Evolutionary conservation across 352 stramenopile species (phyloP), one percentile per base, ranked within the genome.

Genomic region (Pythium dissotocum): DNA sequence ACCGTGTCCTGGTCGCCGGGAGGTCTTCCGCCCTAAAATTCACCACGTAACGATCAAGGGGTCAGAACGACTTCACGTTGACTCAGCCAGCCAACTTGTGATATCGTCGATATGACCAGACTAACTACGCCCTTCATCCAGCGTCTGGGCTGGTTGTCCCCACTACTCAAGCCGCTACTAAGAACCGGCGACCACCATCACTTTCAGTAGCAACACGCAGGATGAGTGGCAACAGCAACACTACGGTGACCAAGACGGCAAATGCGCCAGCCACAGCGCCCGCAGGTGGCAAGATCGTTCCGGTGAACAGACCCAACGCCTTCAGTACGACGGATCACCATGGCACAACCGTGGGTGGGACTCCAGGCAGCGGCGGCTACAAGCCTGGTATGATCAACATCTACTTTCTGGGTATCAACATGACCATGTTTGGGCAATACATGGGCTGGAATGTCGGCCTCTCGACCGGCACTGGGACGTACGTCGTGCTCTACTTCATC

Each of bases 391-490:
- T 42, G 21, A 3, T 65, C 55, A 49, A 65, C 56, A 46, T 70
- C 24, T 70, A 49, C 46, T 61, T 70, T 26, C 36, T 71, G 1
- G 65, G 69, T 1, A 62, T 75, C 35, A 62, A 60, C 13, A 64
- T 56, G 10, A 53, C 52, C 33, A 56, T 73, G 4, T 32, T 16
- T n/a, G 71, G 71, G 9, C 61, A 77, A 6, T 69, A 58, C 53
- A 68, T 59, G 38, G 59, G 66, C 48, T 77, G 71, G 71, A 77
- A 73, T 48, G 16, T 61, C 35, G 67, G 51, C 2, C 42, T 71
- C 2, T 21, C 48, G 0, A 58, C 49, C 6, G 65, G 65, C 0
- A 2, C 65, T 3, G 46, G 58, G 30, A 59, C 35, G 3, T 67
- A 36, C 24, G 0, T 67, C 51, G 62, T 71, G 33, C 21, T 36